phyloP scores from a whole-genome alignment of 306 rosid genomes.

The Cucurbita maxima region DNA sequence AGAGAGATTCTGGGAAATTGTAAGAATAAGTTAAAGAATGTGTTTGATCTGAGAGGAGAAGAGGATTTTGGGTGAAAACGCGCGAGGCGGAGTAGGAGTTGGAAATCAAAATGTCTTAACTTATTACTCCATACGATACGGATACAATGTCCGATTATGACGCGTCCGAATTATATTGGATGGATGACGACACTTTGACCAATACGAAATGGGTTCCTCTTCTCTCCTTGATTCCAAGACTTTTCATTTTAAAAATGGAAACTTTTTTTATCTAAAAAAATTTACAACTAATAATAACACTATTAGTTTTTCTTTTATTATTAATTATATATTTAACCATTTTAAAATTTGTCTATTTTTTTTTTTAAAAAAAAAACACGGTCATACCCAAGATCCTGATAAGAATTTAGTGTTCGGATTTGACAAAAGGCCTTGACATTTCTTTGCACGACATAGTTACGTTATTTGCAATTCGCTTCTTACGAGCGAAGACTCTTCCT shows the following conservation, averaged over 20 bases:
- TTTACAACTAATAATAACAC: too few relatives aligned
- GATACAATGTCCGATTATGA: background rate
- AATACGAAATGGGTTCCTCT: background rate
- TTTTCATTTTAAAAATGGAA: background rate
- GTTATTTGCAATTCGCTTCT: too few relatives aligned
- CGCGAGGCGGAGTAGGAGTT: slow-evolving; percentile 2
- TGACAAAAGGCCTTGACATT: too few relatives aligned
- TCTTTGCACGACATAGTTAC: too few relatives aligned
- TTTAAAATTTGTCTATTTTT: too few relatives aligned
- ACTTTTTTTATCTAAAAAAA: background rate
- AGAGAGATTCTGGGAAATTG: background rate
- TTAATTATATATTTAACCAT: too few relatives aligned
- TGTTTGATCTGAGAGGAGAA: background rate
- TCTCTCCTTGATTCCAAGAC: background rate
- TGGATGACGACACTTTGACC: background rate
- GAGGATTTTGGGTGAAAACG: background rate
- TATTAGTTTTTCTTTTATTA: too few relatives aligned
- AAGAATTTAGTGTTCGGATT: too few relatives aligned
- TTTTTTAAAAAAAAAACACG: too few relatives aligned
- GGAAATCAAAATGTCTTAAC: background rate
- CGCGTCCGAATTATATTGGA: slow-evolving; percentile 16
- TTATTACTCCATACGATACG: background rate
- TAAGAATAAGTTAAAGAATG: background rate
- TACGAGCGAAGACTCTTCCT: too few relatives aligned
- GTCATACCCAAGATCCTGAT: too few relatives aligned